Base-by-base conservation (phyloP, 2,329 filamentous ascomycete species). In the Penicillium sp. region DNA sequence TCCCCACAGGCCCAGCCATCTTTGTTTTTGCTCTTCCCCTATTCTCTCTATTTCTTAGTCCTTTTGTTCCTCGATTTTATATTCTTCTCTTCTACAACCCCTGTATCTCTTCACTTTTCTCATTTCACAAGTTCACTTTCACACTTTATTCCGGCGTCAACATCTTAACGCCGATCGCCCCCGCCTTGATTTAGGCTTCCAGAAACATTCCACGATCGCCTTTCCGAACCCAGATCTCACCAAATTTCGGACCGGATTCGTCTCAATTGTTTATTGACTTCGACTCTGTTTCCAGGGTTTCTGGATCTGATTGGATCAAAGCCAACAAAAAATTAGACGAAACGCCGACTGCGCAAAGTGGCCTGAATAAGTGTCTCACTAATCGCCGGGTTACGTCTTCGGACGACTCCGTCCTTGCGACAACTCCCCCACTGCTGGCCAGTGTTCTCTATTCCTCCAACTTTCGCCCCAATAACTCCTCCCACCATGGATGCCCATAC, bases 391-490 rank as follows among this genome's bases (percentile, higher is more conserved):
- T 60, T 31, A 54, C 55, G 62, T 63, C 59, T 58, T 60, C 57
- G 64, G 64, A 66, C 66, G 60, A 59, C 60, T 60, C 58, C 48
- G 52, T 61, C 53, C 58, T 26, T 26, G 57, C 56, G 56, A 56
- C 63, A 21, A 51, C 41, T 50, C 49, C 58, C 55, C 58, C 61
- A 66, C 62, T 67, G 63, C 65, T 60, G 68, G 66, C 46, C 65
- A 64, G 66, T 68, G 80, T 77, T 81, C 62, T 50, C 64, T 74
- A 3, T 31, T 21, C n/a, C 22, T 24, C 24, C 8, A n/a, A 33
- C 21, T 54, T 70, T 65, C 55, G 63, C 75, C 60, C 55, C 75
- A 51, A 64, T 77, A 47, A 45, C 41, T 33, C 16, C n/a, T 14
- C 24, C 35, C 46, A 59, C 33, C 33, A 66, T 68, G 62, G 63